Evolutionary conservation across 495 filamentous ascomycete genomes (phyloP).

Genomic region (Trichoderma virens): DNA sequence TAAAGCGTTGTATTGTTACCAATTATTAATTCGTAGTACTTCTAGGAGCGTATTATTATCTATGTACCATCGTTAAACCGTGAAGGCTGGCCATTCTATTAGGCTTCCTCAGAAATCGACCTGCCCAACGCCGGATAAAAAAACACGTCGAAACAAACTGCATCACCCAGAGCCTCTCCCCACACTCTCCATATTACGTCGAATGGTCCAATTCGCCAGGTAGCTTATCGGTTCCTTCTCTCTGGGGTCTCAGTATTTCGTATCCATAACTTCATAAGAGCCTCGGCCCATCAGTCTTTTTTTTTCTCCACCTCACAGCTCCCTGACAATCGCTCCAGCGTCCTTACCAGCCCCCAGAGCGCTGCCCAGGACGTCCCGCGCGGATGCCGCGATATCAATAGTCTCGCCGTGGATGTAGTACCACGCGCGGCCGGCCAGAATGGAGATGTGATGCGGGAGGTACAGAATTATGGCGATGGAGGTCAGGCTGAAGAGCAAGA

Average conservation of each 20-base stretch:
- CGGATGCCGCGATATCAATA: slow-evolving; percentile 27
- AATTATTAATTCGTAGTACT: not conserved
- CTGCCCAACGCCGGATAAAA: not conserved
- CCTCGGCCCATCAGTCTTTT: not conserved
- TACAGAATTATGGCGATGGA: slow-evolving; percentile 81
- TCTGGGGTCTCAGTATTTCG: not conserved
- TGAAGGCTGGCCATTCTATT: not conserved
- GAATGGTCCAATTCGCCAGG: not conserved
- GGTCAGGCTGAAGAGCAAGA: slow-evolving; percentile 78
- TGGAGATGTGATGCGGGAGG: slow-evolving; percentile 78
- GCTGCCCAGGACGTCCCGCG: slow-evolving; percentile 20
- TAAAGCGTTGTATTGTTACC: too few relatives aligned
- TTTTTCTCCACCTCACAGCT: slow-evolving; percentile 23
- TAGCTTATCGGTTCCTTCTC: not conserved
- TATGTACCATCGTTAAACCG: not conserved
- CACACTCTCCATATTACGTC: not conserved
- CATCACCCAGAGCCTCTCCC: not conserved
- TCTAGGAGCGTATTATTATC: not conserved
- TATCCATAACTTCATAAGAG: not conserved
- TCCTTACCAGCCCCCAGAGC: slow-evolving; percentile 25
- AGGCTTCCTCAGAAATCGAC: not conserved
- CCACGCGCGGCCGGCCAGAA: slow-evolving; percentile 73
- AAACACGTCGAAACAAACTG: not conserved
- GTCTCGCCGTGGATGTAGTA: slow-evolving; percentile 84
- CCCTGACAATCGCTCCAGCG: slow-evolving; percentile 24